Conservation (phyloP, 2,329 filamentous ascomycete species). For the Beauveria asiatica region DNA sequence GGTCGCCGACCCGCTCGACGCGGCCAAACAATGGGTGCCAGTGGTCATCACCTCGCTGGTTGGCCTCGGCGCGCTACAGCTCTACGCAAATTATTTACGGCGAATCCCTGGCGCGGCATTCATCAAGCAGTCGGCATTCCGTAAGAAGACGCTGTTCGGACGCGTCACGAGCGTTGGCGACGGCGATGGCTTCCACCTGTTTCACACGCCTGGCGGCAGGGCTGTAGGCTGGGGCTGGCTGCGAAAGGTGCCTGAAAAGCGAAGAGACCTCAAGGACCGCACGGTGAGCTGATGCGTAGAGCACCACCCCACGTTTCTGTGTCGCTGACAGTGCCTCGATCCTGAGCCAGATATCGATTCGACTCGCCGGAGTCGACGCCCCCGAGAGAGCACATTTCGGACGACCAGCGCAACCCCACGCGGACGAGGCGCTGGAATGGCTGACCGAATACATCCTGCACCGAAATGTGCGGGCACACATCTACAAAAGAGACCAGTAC, state of each 20-base stretch:
- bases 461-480: conserved; percentile 68
- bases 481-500: conserved; percentile 86
- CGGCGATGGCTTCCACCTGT: conserved; percentile 91
- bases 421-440: conserved; percentile 73
- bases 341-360: conserved; percentile 63
- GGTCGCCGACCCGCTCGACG: conserved; percentile 22
- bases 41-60: conserved; percentile 29
- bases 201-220: conserved; percentile 86
- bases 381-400: conserved; percentile 93
- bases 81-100: conserved; percentile 72
- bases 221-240: conserved; percentile 90
- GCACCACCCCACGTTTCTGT: background rate
- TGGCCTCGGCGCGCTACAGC: conserved; percentile 29
- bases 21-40: conserved; percentile 32
- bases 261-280: conserved; percentile 61
- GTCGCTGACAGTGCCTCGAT: background rate
- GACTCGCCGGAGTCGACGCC: conserved; percentile 86
- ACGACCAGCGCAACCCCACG: conserved; percentile 73
- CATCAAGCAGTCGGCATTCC: conserved; percentile 67
- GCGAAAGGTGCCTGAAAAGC: conserved; percentile 61
- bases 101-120: conserved; percentile 72
- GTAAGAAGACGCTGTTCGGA: conserved; percentile 69
- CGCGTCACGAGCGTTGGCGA: conserved; percentile 90
- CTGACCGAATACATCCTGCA: conserved; percentile 64
- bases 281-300: conserved; percentile 51